Evolutionary conservation across 176 grass and related monocot genomes (phyloP), one percentile per base, ranked within the genome.

Genomic region (Triticum turgidum): DNA sequence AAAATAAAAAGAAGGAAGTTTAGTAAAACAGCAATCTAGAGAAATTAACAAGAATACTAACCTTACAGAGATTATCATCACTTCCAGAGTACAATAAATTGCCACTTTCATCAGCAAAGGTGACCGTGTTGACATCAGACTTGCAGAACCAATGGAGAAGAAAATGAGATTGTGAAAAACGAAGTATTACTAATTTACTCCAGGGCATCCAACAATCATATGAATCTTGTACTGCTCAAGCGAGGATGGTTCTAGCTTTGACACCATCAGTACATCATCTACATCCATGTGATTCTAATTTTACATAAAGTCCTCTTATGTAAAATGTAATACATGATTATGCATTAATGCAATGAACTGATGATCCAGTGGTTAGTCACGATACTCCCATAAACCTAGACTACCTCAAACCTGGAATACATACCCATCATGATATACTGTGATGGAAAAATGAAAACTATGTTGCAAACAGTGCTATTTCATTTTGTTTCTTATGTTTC

Each of bases 31-130:
- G 5, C 21, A 65, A 38, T 27, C 34, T 83, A 73, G 69, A 59
- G 20, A 82, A 54, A 52, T 35, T 22, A 84, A 74, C 52, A 84
- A 65, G 47, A 69, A 73, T 75, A 85, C 85, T 84, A 27, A 98
- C 93, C 93, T 95, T 98, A 83, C 96, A 98, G 21, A 95, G 84
- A 77, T 86, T 84, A 74, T 98, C 96, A 86, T 98, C 96, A 82
- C 93, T 95, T 72, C 96, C 96, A 86, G 96, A 98, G 86, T 92
- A 95, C 86, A 98, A 73, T 20, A 98, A 21, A 86, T 98, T 91
- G 20, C 93, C 96, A 81, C 81, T 88, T 89, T 91, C 93, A 90
- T 98, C 96, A 58, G 93, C 96, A 34, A 98, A 98, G 33, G 89
- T 90, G 82, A 98, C 93, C 11, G 86, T 77, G 83, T 98, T 98